phyloP scores from a whole-genome alignment of 176 grass and related monocot genomes.

The Elymus sibiricus region DNA sequence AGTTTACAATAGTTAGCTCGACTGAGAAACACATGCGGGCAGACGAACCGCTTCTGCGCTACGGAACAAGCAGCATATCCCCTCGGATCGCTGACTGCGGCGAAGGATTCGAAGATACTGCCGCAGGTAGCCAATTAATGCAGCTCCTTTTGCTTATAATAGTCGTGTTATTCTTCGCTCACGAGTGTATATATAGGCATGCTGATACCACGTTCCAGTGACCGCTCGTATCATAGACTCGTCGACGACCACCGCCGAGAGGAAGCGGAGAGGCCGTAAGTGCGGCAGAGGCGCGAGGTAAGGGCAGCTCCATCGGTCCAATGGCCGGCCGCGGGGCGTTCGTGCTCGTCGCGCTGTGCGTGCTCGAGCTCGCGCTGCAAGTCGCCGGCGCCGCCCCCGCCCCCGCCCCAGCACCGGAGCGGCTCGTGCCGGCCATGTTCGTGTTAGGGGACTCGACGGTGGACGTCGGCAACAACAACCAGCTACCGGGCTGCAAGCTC shows the following conservation, averaged over 20 bases:
- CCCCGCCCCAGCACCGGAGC: not conserved
- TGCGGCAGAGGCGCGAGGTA: not conserved
- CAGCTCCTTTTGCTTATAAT: not conserved
- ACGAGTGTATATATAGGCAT: not conserved
- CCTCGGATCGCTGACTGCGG: not conserved
- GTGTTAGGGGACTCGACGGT: slow-evolving; percentile 86
- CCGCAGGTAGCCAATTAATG: not conserved
- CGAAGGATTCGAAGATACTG: not conserved
- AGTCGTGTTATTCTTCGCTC: not conserved
- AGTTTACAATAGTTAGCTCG: not conserved
- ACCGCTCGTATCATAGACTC: not conserved
- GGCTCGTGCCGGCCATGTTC: slow-evolving; percentile 58
- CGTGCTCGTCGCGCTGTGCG: slow-evolving; percentile 12
- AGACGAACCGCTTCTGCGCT: not conserved
- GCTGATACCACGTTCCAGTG: not conserved
- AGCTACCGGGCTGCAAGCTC: not conserved
- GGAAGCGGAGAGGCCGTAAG: not conserved
- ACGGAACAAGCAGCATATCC: not conserved
- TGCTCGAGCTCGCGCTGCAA: slow-evolving; percentile 14
- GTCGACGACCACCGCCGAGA: not conserved
- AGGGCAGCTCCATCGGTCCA: not conserved
- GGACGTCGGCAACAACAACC: slow-evolving; percentile 94
- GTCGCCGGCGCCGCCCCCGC: not conserved
- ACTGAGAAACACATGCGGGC: not conserved
- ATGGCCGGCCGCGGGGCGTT: slow-evolving; percentile 8